phyloP scores from a whole-genome alignment of 805 yeast genomes.

The Priceomyces medius region DNA sequence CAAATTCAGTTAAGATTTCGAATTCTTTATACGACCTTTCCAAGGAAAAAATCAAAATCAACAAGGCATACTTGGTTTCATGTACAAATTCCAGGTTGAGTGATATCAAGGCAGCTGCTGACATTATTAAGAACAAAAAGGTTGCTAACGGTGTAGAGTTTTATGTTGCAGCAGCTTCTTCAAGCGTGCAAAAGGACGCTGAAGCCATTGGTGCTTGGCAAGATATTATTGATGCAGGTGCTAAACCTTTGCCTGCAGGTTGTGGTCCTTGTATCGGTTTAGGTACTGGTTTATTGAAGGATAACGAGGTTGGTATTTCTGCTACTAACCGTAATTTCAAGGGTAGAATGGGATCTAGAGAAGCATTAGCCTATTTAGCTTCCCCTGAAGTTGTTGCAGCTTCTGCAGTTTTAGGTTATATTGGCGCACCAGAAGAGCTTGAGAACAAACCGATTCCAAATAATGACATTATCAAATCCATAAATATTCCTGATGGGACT shows the following conservation, averaged over 20 bases:
- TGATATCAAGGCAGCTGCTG: conserved; percentile 94
- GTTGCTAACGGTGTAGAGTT: conserved; percentile 90
- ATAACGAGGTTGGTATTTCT: conserved; percentile 96
- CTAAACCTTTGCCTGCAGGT: conserved; percentile 93
- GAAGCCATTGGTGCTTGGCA: conserved; percentile 92
- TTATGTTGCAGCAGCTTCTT: conserved; percentile 96
- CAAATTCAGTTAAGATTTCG: conserved; percentile 93
- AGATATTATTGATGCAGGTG: conserved; percentile 85
- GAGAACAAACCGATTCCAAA: conserved; percentile 49
- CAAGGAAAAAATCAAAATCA: conserved; percentile 66
- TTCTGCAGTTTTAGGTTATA: conserved; percentile 91
- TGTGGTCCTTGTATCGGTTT: conserved; percentile 99
- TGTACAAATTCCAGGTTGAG: conserved; percentile 94
- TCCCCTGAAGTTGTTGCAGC: conserved; percentile 99
- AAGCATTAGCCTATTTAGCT: conserved; percentile 92
- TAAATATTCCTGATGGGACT: conserved; percentile 24
- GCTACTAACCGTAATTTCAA: conserved; percentile 98
- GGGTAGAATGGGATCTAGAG: conserved; percentile 98
- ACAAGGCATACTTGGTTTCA: conserved; percentile 96
- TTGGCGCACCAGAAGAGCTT: conserved; percentile 89
- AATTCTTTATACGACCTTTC: conserved; percentile 76
- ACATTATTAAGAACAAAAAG: conserved; percentile 75
- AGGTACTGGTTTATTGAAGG: conserved; percentile 89
- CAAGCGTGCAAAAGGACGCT: conserved; percentile 90
- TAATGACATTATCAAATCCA: conserved; percentile 50